Percentiles rank a stretch among this genome's conserved stretches.
Conservation (phyloP, 2,329 filamentous ascomycete species). For the Elsinoe perseae region DNA sequence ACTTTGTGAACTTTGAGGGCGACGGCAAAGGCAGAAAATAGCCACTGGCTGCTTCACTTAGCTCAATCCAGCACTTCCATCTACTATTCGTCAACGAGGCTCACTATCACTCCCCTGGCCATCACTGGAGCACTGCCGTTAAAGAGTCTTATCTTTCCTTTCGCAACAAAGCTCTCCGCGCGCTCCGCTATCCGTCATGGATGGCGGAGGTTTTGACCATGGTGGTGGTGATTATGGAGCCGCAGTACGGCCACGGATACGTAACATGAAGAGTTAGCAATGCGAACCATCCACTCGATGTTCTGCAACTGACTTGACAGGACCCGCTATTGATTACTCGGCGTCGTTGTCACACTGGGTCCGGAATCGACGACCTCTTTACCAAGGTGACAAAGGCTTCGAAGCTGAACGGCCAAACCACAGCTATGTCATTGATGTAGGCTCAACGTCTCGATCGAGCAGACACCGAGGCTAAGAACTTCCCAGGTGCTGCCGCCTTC, state of each 20-base stretch:
- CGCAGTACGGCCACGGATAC: slow-evolving; percentile 13
- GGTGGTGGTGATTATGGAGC: slow-evolving; percentile 17
- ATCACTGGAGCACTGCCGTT: not conserved
- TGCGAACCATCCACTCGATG: not conserved
- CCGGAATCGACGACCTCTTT: slow-evolving; percentile 69
- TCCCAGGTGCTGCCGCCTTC: slow-evolving; percentile 75
- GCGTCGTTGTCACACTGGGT: slow-evolving; percentile 88
- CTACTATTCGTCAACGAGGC: not conserved
- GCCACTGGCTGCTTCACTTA: not conserved
- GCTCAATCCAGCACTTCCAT: not conserved
- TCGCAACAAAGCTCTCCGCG: not conserved
- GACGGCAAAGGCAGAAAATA: not conserved
- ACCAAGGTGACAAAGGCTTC: slow-evolving; percentile 61
- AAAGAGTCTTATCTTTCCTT: too few relatives aligned
- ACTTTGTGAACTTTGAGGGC: not conserved
- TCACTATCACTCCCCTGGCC: not conserved
- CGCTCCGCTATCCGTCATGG: slow-evolving; percentile 16
- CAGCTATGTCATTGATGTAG: slow-evolving; percentile 83
- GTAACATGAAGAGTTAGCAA: slow-evolving; percentile 17
- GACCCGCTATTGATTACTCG: slow-evolving; percentile 87
- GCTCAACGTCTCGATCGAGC: slow-evolving; percentile 27
- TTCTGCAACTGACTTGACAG: slow-evolving; percentile 38
- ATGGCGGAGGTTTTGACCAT: slow-evolving; percentile 18
- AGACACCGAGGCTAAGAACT: slow-evolving; percentile 15
- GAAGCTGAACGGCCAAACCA: slow-evolving; percentile 77